Base-by-base conservation (phyloP, 2,329 filamentous ascomycete species). In the Tolypocladium pustulatum region DNA sequence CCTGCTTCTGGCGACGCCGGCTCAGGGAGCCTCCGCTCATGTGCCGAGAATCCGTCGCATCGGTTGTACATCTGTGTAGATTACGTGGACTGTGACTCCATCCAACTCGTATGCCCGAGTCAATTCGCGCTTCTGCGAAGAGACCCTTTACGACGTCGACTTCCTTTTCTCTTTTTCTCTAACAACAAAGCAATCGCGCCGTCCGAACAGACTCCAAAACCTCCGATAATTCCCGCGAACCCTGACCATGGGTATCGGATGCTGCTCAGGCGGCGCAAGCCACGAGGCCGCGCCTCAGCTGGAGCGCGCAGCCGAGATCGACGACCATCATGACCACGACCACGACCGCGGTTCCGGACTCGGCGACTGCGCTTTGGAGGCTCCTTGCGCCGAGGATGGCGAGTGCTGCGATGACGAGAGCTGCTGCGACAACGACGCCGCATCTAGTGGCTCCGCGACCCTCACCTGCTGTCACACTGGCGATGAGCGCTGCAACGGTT, bases 401-500 rank as follows among this genome's bases (percentile, higher is more conserved):
- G 51, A 60, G 22, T 60, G 58, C 37, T 65, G 64, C 56, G 56
- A 63, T 20, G 59, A 60, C 36, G 58, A 60, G 6, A 57, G 56
- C 20, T 65, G 64, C 61, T 64, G 62, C 58, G 63, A 64, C 25
- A 58, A 63, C 25, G 59, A 54, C 36, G 52, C 49, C 34, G 37
- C 51, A 41, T 60, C 60, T 22, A 60, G 51, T 34, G 41, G 53
- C 30, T 63, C 63, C 4, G 40, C 56, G 17, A 65, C 62, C 5
- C 46, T 68, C 36, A 60, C 61, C 27, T 69, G 68, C 64, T 70
- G 67, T 57, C 62, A 60, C 56, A 60, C 61, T 49, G 61, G 65
- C 40, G 65, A 66, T n/a, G 67, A 69, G 57, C 59, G 61, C 30
- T 69, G 67, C 56, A 61, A 67, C 43, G 65, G 67, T 69, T 56